Conservation (phyloP, 805 yeast species). For the Sugiyamaella boreocaroliniensis region DNA sequence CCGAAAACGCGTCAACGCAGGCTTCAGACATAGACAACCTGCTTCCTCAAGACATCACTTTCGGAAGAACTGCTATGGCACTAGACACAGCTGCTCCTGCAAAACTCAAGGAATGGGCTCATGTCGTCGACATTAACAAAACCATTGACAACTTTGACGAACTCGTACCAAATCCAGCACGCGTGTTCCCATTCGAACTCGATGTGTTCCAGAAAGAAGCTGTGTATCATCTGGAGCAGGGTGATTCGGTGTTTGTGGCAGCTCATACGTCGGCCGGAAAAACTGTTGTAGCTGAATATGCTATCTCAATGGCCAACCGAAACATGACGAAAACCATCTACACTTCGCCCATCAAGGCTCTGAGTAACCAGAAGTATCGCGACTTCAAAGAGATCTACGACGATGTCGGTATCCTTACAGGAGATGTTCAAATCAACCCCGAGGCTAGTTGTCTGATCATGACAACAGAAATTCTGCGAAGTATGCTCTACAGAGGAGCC, state of each 20-base stretch:
- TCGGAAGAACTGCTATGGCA: slow-evolving; percentile 35
- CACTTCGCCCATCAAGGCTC: slow-evolving; percentile 90
- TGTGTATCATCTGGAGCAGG: slow-evolving; percentile 90
- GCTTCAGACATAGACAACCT: slow-evolving; percentile 37
- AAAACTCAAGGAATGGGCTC: slow-evolving; percentile 79
- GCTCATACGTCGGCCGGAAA: slow-evolving; percentile 99
- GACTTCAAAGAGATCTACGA: slow-evolving; percentile 76
- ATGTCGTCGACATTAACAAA: slow-evolving; percentile 81
- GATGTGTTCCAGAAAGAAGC: slow-evolving; percentile 98
- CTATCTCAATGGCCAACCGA: slow-evolving; percentile 91
- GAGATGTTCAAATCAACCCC: slow-evolving; percentile 96
- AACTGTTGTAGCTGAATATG: slow-evolving; percentile 97
- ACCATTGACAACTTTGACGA: slow-evolving; percentile 78
- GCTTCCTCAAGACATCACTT: slow-evolving; percentile 45
- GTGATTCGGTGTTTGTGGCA: slow-evolving; percentile 97
- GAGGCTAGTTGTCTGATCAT: slow-evolving; percentile 93
- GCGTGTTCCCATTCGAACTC: slow-evolving; percentile 89
- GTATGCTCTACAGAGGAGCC: slow-evolving; percentile 95
- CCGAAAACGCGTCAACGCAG: background rate
- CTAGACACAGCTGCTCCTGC: slow-evolving; percentile 17
- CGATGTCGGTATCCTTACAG: slow-evolving; percentile 92
- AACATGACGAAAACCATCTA: slow-evolving; percentile 96
- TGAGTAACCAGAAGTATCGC: slow-evolving; percentile 83
- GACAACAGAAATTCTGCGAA: slow-evolving; percentile 94
- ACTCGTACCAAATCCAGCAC: slow-evolving; percentile 86